Evolutionary conservation across 441 rosid species (phyloP).

Genomic region (Cnidoscolus chayamansa): DNA sequence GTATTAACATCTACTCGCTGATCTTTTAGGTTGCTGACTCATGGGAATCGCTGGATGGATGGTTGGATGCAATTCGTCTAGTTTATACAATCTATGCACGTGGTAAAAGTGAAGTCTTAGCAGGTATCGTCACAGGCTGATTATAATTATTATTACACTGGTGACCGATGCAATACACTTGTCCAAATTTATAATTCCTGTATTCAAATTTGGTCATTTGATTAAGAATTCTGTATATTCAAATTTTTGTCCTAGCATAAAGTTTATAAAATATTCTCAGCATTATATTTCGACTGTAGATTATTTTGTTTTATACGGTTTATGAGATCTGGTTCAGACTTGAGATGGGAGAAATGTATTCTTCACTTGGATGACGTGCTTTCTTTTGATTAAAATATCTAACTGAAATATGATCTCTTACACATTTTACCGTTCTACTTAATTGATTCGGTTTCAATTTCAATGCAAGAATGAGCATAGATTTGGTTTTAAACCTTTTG

Average conservation of each 20-base stretch:
- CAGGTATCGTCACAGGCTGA: slow-evolving; percentile 83
- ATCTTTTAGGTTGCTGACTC: slow-evolving; percentile 82
- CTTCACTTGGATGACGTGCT: not conserved
- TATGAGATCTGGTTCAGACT: not conserved
- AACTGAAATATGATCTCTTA: not conserved
- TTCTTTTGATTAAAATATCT: not conserved
- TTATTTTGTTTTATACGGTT: not conserved
- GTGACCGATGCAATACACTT: slow-evolving; percentile 7
- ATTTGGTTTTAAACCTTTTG: too few species aligned
- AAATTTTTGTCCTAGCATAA: slow-evolving; percentile 7
- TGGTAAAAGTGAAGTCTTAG: slow-evolving; percentile 84
- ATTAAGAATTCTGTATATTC: slow-evolving; percentile 29
- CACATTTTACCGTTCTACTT: not conserved
- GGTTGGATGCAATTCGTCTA: slow-evolving; percentile 92
- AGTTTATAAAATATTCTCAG: slow-evolving; percentile 12
- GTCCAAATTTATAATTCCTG: slow-evolving; percentile 14
- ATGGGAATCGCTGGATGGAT: slow-evolving; percentile 93
- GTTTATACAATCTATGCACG: slow-evolving; percentile 85
- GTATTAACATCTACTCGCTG: slow-evolving; percentile 7
- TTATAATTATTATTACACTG: slow-evolving; percentile 6
- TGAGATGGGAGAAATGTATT: not conserved
- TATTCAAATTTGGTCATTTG: slow-evolving; percentile 14
- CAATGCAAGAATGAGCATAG: too few species aligned
- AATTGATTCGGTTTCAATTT: too few species aligned
- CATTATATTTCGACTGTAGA: slow-evolving; percentile 12